phyloP scores from a whole-genome alignment of 1,139 yeast species.

The Geotrichum aggregatum region DNA sequence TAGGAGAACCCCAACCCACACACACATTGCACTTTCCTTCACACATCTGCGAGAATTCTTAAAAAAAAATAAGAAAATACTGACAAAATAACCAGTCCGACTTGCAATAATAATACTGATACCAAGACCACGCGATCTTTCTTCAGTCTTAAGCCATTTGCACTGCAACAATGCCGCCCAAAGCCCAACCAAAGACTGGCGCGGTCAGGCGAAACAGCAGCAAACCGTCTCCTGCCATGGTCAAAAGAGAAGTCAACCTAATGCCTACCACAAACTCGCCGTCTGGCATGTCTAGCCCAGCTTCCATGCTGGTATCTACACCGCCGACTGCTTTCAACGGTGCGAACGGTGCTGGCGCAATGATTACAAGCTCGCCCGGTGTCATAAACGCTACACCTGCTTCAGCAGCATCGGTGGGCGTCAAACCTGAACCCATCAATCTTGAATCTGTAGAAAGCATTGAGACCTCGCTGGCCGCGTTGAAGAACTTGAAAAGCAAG shows the following conservation, averaged over 20 bases:
- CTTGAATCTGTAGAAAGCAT: slow-evolving; percentile 13
- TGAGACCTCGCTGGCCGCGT: slow-evolving; percentile 6
- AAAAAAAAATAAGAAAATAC: no score
- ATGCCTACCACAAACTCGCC: slow-evolving; percentile 1
- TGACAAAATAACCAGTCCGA: no score
- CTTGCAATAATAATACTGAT: no score
- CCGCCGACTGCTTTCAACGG: slow-evolving; percentile 5
- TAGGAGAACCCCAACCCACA: no score
- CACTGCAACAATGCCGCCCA: slow-evolving; percentile 7
- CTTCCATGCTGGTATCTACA: slow-evolving; percentile 5
- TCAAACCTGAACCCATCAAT: slow-evolving; percentile 7
- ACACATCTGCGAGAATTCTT: no score
- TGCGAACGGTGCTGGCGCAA: neutral
- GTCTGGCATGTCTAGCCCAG: slow-evolving; percentile 1
- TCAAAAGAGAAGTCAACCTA: slow-evolving; percentile 4
- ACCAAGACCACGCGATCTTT: neutral
- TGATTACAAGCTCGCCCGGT: neutral
- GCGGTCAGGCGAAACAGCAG: slow-evolving; percentile 11
- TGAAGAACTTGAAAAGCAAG: slow-evolving; percentile 2
- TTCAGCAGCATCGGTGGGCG: neutral
- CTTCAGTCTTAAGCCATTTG: neutral
- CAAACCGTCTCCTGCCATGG: slow-evolving; percentile 8
- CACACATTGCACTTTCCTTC: no score
- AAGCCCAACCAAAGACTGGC: slow-evolving; percentile 2
- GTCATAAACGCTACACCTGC: neutral